Percentiles rank a stretch among this genome's conserved stretches.
phyloP scores from a whole-genome alignment of 2,329 filamentous ascomycete genomes.

The Neurospora crassa region DNA sequence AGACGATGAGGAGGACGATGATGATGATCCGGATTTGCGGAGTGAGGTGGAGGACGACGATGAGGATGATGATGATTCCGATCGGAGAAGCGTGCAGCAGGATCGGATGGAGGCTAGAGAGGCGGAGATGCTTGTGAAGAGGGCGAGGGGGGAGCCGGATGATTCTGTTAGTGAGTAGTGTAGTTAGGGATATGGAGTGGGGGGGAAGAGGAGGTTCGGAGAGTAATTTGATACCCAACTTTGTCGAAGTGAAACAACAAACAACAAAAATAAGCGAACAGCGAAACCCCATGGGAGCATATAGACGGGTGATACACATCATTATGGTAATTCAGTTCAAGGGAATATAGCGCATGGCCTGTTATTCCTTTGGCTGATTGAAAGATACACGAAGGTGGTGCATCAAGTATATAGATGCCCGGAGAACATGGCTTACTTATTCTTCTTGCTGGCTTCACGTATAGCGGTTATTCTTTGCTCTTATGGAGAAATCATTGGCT shows the following conservation, averaged over 20 bases:
- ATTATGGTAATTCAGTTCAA: neutral
- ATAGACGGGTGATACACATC: neutral
- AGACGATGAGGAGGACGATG: slow-evolving; percentile 9
- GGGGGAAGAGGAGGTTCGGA: neutral
- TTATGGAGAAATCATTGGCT: neutral
- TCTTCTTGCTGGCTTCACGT: neutral
- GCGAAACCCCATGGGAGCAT: neutral
- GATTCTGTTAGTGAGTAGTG: neutral
- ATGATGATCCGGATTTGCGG: slow-evolving; percentile 4
- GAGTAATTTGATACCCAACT: neutral
- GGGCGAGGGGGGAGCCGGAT: slow-evolving; percentile 4
- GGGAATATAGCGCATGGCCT: neutral
- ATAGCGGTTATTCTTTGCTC: neutral
- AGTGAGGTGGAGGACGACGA: slow-evolving; percentile 7
- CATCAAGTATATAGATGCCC: neutral
- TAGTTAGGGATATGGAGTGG: neutral
- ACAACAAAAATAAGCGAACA: neutral
- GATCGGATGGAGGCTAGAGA: slow-evolving; percentile 22
- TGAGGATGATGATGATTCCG: slow-evolving; percentile 27
- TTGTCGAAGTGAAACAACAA: neutral
- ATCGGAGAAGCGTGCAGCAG: slow-evolving; percentile 18
- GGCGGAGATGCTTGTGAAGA: slow-evolving; percentile 15
- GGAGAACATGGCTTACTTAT: neutral
- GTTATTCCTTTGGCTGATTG: neutral
- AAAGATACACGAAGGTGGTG: neutral